Conservation (phyloP, 768 basidiomycete species). For the Omphalotus guepiniiformis region DNA sequence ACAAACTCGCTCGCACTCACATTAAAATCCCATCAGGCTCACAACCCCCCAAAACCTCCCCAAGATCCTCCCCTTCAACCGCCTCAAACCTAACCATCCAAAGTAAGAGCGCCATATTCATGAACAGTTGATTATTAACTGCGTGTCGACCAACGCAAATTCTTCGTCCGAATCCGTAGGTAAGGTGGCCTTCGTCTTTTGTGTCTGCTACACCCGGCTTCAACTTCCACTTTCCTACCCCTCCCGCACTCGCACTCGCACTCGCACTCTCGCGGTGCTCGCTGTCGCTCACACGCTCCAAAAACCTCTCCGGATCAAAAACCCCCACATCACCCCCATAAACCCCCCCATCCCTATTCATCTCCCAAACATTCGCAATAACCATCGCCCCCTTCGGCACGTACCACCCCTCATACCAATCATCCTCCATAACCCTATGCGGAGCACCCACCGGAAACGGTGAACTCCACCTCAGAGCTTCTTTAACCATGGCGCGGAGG, state of each 20-base stretch:
- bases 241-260: constrained; percentile 2
- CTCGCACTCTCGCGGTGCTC: too few relatives aligned
- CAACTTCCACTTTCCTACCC: not conserved
- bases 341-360: not conserved
- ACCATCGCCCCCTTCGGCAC: constrained; percentile 15
- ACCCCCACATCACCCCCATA: not conserved
- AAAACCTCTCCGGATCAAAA: not conserved
- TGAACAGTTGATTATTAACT: constrained; percentile 25
- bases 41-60: constrained; percentile 8
- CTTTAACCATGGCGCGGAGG: constrained; percentile 14
- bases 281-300: not conserved
- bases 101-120: constrained; percentile 22
- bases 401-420: constrained; percentile 14
- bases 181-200: constrained; percentile 17
- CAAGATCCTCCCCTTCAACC: not conserved
- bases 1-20: constrained; percentile 11
- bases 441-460: constrained; percentile 13
- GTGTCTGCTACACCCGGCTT: constrained; percentile 5
- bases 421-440: constrained; percentile 12
- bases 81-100: constrained; percentile 12
- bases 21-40: constrained; percentile 14
- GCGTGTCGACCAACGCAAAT: constrained; percentile 25
- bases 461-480: constrained; percentile 12
- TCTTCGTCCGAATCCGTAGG: constrained; percentile 21
- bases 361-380: not conserved